Conservation (phyloP, 2,329 filamentous ascomycete species). For the Xylaria polymorpha region DNA sequence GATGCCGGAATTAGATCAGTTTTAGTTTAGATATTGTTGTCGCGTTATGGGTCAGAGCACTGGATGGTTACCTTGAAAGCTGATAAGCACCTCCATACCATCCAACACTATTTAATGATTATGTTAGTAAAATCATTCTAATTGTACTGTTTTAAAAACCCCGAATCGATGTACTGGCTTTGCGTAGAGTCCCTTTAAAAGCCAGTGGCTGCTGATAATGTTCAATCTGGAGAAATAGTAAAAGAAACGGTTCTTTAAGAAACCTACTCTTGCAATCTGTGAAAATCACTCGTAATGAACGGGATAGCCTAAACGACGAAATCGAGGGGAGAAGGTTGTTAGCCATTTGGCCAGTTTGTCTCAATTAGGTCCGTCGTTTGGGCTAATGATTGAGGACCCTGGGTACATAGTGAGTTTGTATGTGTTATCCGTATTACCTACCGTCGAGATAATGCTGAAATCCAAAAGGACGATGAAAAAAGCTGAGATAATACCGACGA, state of each 20-base stretch:
- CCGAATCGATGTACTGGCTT: background rate
- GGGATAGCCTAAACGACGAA: slow-evolving; percentile 13
- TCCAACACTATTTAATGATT: slow-evolving; percentile 6
- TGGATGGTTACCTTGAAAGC: background rate
- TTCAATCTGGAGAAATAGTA: background rate
- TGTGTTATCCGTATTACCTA: background rate
- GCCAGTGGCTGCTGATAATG: no score
- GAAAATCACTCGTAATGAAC: slow-evolving; percentile 22
- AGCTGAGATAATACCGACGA: slow-evolving; percentile 15
- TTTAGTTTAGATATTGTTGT: slow-evolving; percentile 3
- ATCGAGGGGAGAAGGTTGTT: background rate
- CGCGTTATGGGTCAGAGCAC: background rate
- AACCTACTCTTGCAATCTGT: slow-evolving; percentile 18
- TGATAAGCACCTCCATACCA: no score
- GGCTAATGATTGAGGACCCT: background rate
- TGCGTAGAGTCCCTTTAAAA: background rate
- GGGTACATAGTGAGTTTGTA: background rate
- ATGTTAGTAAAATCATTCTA: slow-evolving; percentile 3
- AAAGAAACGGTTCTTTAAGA: background rate
- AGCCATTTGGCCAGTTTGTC: background rate
- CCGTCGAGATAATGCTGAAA: slow-evolving; percentile 23
- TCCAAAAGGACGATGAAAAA: slow-evolving; percentile 24
- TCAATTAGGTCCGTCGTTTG: no score
- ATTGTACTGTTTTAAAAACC: background rate
- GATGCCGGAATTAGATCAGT: slow-evolving; percentile 1